phyloP scores from a whole-genome alignment of 192 early-diverging fungal species.

The Backusella psychrophila region DNA sequence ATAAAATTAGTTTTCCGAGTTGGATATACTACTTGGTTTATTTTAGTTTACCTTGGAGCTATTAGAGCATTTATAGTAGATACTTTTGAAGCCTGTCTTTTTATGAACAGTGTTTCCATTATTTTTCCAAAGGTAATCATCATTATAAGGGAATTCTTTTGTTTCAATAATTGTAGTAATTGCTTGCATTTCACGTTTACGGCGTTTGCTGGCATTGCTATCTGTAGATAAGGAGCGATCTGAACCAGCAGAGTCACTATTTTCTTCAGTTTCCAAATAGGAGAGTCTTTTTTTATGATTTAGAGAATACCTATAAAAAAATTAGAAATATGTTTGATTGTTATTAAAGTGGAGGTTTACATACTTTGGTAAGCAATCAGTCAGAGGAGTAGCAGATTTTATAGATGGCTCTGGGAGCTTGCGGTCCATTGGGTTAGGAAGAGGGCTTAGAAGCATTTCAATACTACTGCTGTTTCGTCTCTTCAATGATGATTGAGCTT shows the following conservation, averaged over 20 bases:
- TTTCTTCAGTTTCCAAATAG: not conserved
- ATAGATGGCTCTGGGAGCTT: conserved; percentile 2
- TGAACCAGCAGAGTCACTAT: not conserved
- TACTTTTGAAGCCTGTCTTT: conserved; percentile 40
- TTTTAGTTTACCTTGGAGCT: conserved; percentile 38
- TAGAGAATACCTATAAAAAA: not conserved
- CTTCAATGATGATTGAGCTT: not conserved
- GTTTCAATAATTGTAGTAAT: conserved; percentile 59
- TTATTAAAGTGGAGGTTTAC: not conserved
- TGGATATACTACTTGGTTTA: not conserved
- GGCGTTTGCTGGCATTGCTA: conserved; percentile 33
- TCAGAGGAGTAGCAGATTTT: not conserved
- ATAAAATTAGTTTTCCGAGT: not conserved
- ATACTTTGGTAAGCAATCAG: not conserved
- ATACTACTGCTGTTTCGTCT: conserved; percentile 13
- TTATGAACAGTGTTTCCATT: conserved; percentile 44
- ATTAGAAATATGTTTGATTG: not conserved
- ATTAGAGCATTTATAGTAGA: conserved; percentile 43
- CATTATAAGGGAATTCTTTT: conserved; percentile 31
- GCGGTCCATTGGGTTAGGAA: not conserved
- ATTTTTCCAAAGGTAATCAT: conserved; percentile 41
- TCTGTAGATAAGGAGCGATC: not conserved
- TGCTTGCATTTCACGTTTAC: conserved; percentile 59
- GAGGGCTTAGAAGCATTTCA: conserved; percentile 12
- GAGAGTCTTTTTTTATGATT: not conserved